Evolutionary conservation across 352 stramenopile genomes (phyloP).

Genomic region (Phytophthora aleatoria): DNA sequence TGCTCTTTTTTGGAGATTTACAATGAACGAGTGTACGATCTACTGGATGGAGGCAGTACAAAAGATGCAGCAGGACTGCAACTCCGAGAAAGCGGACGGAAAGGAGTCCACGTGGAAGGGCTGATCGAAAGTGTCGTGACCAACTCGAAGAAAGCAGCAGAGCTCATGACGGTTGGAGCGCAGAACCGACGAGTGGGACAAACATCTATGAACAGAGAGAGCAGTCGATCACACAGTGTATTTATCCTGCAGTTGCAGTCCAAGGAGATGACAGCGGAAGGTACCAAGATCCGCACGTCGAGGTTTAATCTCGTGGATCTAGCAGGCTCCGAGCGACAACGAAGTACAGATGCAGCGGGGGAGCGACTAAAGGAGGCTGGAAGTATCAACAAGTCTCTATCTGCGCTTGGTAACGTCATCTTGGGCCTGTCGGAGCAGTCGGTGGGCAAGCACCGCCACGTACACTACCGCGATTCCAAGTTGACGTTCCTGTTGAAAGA

Average conservation of each 20-base stretch:
- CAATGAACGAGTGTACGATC: constrained; percentile 94
- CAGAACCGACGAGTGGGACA: constrained; percentile 81
- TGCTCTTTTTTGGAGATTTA: constrained; percentile 96
- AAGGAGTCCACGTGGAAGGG: constrained; percentile 78
- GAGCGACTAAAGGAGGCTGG: constrained; percentile 96
- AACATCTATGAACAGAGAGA: constrained; percentile 88
- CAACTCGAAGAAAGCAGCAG: constrained; percentile 64
- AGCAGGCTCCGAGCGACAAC: constrained; percentile 96
- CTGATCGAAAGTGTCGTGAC: constrained; percentile 77
- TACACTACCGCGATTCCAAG: constrained; percentile 88
- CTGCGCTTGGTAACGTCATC: constrained; percentile 96
- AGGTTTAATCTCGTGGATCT: constrained; percentile 98
- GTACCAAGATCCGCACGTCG: constrained; percentile 78
- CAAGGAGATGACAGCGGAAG: constrained; percentile 57
- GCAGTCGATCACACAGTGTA: constrained; percentile 83
- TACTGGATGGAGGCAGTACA: constrained; percentile 74
- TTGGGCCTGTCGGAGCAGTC: constrained; percentile 85
- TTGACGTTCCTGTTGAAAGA: constrained; percentile 87
- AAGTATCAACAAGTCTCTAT: constrained; percentile 97
- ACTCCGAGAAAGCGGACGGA: constrained; percentile 74
- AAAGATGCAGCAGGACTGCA: constrained; percentile 65
- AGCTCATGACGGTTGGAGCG: constrained; percentile 77
- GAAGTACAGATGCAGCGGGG: constrained; percentile 94
- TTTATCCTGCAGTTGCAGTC: constrained; percentile 85
- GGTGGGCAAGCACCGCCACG: constrained; percentile 78